Evolutionary conservation across 1,139 yeast species (phyloP).

Genomic region (Taphrina pruni): DNA sequence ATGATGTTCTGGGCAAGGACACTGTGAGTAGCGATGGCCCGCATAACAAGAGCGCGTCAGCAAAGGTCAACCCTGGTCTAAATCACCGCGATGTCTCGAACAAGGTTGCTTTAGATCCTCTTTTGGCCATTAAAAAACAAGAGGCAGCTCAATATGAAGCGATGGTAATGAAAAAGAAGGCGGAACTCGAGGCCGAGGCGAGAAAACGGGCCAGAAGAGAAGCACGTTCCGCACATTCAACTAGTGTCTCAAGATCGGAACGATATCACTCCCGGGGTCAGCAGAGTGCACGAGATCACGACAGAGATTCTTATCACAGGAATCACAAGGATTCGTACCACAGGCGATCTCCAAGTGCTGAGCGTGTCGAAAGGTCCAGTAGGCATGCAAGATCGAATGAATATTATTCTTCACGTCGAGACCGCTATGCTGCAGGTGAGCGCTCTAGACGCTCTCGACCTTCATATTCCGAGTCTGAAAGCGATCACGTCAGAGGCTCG

Average conservation of each 20-base stretch:
- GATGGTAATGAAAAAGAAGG: slow-evolving; percentile 43
- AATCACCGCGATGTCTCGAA: slow-evolving; percentile 48
- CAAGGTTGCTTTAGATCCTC: slow-evolving; percentile 61
- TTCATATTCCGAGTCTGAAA: background rate
- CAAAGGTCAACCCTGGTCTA: slow-evolving; percentile 41
- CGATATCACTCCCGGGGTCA: background rate
- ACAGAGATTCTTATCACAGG: slow-evolving; percentile 9
- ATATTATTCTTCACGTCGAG: background rate
- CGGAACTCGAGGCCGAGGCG: slow-evolving; percentile 43
- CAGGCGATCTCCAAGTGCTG: background rate
- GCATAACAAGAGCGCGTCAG: slow-evolving; percentile 46
- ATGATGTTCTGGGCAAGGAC: slow-evolving; percentile 49
- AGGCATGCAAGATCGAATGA: background rate
- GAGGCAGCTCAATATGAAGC: slow-evolving; percentile 51
- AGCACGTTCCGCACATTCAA: slow-evolving; percentile 2
- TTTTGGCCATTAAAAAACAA: slow-evolving; percentile 58
- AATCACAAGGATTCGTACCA: slow-evolving; percentile 3
- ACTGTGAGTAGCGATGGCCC: slow-evolving; percentile 47
- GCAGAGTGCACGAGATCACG: background rate
- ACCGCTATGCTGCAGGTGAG: slow-evolving; percentile 7
- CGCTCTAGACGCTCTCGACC: background rate
- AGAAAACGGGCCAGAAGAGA: slow-evolving; percentile 34
- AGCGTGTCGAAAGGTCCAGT: background rate
- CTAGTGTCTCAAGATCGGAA: background rate
- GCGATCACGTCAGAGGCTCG: background rate